These are phyloP conservation scores for Leccinum angustisporum DNA, from an alignment of 1,284 basidiomycete species.

Conservation along the genomic window DNA sequence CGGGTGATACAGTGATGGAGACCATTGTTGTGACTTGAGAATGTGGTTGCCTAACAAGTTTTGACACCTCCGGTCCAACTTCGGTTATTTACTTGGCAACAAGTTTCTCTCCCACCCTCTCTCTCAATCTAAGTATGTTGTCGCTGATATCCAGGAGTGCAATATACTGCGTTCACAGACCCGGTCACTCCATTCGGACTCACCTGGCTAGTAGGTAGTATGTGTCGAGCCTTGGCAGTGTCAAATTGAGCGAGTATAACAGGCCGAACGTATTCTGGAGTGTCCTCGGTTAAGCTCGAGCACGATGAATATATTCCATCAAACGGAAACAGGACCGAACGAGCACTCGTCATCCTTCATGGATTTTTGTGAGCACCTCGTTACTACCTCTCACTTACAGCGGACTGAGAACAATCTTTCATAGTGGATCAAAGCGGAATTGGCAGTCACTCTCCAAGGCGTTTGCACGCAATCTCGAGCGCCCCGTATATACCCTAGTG, in stretches of 20 bases:
- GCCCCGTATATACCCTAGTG: slow-evolving; percentile 75
- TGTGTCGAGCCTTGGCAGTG: background rate
- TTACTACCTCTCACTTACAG: background rate
- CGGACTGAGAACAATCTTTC: slow-evolving; percentile 1
- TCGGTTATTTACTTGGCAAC: slow-evolving; percentile 12
- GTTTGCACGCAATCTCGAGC: slow-evolving; percentile 54
- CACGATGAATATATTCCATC: slow-evolving; percentile 44
- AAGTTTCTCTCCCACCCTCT: background rate
- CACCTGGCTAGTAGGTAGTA: slow-evolving; percentile 11
- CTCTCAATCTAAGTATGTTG: slow-evolving; percentile 13
- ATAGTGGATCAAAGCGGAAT: slow-evolving; percentile 78
- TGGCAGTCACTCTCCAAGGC: slow-evolving; percentile 72
- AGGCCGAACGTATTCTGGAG: slow-evolving; percentile 26
- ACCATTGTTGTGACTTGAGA: slow-evolving; percentile 45
- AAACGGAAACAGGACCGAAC: slow-evolving; percentile 41
- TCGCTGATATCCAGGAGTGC: slow-evolving; percentile 1
- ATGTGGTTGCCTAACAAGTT: background rate
- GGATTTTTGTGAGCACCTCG: slow-evolving; percentile 56
- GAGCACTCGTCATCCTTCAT: slow-evolving; percentile 63
- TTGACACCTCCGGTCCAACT: no score
- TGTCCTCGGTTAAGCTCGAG: slow-evolving; percentile 40
- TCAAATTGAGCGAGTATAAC: slow-evolving; percentile 12
- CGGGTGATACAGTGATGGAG: slow-evolving; percentile 52
- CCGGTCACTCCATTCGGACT: background rate
- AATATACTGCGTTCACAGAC: background rate